A percentile compares a stretch with the other conserved stretches of the same genome.
Conservation (phyloP, 2,329 filamentous ascomycete species). For the Pseudogymnoascus sp. region DNA sequence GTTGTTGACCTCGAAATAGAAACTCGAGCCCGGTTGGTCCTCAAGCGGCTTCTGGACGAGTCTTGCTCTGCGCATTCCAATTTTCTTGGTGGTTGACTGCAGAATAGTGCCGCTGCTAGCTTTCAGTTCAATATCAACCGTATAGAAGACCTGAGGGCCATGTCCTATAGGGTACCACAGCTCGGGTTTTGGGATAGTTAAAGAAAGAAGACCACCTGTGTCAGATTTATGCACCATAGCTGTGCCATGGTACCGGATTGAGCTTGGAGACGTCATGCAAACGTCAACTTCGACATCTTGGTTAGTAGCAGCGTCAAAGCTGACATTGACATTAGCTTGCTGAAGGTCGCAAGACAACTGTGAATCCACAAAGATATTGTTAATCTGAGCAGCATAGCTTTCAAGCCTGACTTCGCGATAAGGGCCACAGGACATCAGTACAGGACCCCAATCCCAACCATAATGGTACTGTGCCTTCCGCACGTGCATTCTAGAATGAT, state of each 20-base stretch:
- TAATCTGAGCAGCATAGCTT: constrained; percentile 45
- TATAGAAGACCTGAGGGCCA: constrained; percentile 65
- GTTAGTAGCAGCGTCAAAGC: constrained; percentile 37
- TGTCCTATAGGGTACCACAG: constrained; percentile 73
- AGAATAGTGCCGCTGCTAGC: constrained; percentile 24
- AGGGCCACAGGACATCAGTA: constrained; percentile 54
- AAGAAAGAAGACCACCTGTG: background rate
- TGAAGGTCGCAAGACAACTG: constrained; percentile 49
- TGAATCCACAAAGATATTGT: constrained; percentile 49
- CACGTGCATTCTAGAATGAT: constrained; percentile 23
- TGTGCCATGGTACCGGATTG: background rate
- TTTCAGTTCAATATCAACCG: constrained; percentile 41
- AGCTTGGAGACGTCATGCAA: background rate
- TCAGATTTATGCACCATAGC: constrained; percentile 16
- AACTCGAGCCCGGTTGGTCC: constrained; percentile 51
- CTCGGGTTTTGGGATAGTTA: constrained; percentile 45
- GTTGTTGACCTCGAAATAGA: constrained; percentile 59
- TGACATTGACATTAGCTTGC: constrained; percentile 36
- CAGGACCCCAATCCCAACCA: constrained; percentile 66
- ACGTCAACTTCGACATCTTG: constrained; percentile 15
- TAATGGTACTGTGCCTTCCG: constrained; percentile 54
- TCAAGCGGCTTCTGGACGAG: constrained; percentile 33
- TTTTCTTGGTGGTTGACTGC: constrained; percentile 36
- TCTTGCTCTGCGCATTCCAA: constrained; percentile 48
- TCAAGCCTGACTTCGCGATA: constrained; percentile 64